phyloP scores from a whole-genome alignment of 2,329 filamentous ascomycete species.

The Trichophyton benhamiae region DNA sequence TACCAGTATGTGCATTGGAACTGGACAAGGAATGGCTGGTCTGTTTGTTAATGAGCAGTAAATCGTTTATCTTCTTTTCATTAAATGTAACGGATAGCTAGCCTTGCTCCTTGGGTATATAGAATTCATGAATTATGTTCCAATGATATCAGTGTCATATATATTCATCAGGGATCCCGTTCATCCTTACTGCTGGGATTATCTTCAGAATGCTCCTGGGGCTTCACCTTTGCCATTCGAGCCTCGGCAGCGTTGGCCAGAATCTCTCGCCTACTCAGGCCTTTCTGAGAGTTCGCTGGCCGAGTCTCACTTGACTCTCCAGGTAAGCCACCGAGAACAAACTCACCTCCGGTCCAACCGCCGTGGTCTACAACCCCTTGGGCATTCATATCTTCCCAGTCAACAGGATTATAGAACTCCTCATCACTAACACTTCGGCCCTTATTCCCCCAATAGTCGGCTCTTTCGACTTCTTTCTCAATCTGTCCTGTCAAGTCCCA shows the following conservation, averaged over 20 bases:
- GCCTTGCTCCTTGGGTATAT: not conserved
- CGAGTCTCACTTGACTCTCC: constrained; percentile 18
- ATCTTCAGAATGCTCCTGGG: not conserved
- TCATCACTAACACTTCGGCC: constrained; percentile 51
- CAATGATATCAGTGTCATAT: not conserved
- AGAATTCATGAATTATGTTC: not conserved
- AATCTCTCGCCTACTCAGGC: constrained; percentile 57
- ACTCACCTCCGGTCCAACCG: constrained; percentile 68
- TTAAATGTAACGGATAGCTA: not conserved
- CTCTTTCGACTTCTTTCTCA: constrained; percentile 69
- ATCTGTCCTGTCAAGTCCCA: constrained; percentile 83
- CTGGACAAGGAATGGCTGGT: constrained; percentile 55
- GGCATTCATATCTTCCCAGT: constrained; percentile 40
- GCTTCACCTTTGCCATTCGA: constrained; percentile 38
- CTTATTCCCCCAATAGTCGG: constrained; percentile 69
- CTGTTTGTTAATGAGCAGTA: constrained; percentile 53
- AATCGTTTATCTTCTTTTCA: not conserved
- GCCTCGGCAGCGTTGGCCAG: constrained; percentile 64
- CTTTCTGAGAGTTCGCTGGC: constrained; percentile 15
- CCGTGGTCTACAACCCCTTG: constrained; percentile 50
- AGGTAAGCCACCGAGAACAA: constrained; percentile 51
- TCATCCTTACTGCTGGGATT: not conserved
- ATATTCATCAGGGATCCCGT: not conserved
- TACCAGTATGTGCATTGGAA: constrained; percentile 77
- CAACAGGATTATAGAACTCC: constrained; percentile 49